Conservation (phyloP, 1,284 basidiomycete species). For the Cutaneotrichosporon cavernicola region DNA sequence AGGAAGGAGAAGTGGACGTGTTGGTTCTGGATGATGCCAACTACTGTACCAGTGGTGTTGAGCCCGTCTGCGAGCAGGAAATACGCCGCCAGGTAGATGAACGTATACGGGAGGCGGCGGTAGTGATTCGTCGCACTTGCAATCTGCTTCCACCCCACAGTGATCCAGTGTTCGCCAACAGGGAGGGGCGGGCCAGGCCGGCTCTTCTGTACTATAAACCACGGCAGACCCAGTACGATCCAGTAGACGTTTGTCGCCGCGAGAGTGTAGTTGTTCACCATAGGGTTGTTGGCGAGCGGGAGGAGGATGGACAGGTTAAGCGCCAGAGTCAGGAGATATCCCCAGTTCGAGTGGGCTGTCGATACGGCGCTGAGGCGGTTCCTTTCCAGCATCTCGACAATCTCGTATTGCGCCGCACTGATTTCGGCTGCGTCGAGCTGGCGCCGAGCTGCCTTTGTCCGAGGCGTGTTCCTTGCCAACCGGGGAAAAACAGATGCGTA, state of each 20-base stretch:
- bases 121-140: conserved; percentile 68
- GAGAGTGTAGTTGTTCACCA: conserved; percentile 61
- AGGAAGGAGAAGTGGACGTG: conserved; percentile 71
- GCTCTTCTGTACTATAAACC: conserved; percentile 75
- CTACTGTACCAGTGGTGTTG: conserved; percentile 32
- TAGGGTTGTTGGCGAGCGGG: conserved; percentile 62
- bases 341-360: conserved; percentile 68
- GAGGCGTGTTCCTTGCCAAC: conserved; percentile 71
- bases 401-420: conserved; percentile 64
- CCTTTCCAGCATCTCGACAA: conserved; percentile 75
- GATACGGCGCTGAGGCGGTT: conserved; percentile 79
- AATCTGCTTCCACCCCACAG: conserved; percentile 80
- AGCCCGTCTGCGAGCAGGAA: conserved; percentile 62
- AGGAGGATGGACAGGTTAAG: conserved; percentile 72
- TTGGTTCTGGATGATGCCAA: conserved; percentile 62
- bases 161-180: conserved; percentile 67
- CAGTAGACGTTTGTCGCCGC: conserved; percentile 65
- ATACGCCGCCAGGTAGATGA: conserved; percentile 69
- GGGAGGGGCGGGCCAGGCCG: conserved; percentile 71
- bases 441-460: conserved; percentile 60
- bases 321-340: conserved; percentile 66
- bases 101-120: conserved; percentile 61
- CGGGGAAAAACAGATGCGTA: conserved; percentile 77
- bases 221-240: conserved; percentile 73
- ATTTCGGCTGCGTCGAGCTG: conserved; percentile 63